Percentiles rank a stretch among this genome's conserved stretches.
phyloP scores from a whole-genome alignment of 768 basidiomycete genomes.

The Phallus indusiatus region DNA sequence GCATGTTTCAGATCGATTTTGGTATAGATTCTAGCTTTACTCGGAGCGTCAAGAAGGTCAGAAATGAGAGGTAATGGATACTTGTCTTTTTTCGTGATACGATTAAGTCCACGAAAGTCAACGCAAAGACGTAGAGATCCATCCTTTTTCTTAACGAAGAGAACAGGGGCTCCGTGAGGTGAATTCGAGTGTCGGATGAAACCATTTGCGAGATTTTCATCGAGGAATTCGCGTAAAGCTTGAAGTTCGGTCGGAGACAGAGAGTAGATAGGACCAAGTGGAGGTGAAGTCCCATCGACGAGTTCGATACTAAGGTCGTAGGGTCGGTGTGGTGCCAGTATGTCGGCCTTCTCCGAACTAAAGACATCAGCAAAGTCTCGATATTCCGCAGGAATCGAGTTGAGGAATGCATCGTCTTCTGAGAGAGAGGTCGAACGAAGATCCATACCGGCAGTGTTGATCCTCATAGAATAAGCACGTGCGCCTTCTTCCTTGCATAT shows the following conservation, averaged over 20 bases:
- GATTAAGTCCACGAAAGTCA: slow-evolving; percentile 26
- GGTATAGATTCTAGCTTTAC: slow-evolving; percentile 9
- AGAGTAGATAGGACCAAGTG: slow-evolving; percentile 25
- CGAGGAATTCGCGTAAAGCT: slow-evolving; percentile 26
- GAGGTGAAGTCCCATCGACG: slow-evolving; percentile 19
- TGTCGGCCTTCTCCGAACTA: slow-evolving; percentile 16
- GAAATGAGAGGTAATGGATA: slow-evolving; percentile 26
- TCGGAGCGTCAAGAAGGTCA: slow-evolving; percentile 13
- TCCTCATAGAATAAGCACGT: too few species aligned
- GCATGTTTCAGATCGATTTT: slow-evolving; percentile 30
- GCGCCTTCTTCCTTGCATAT: too few species aligned
- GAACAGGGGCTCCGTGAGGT: slow-evolving; percentile 17
- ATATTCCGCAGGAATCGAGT: slow-evolving; percentile 21
- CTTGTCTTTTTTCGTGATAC: slow-evolving; percentile 24
- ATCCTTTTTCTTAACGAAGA: slow-evolving; percentile 25
- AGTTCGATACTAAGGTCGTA: slow-evolving; percentile 31
- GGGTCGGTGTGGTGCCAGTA: slow-evolving; percentile 25
- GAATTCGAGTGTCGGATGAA: slow-evolving; percentile 25
- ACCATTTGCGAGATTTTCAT: slow-evolving; percentile 28
- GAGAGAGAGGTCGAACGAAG: neutral
- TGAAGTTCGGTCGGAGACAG: slow-evolving; percentile 24
- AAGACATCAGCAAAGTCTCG: slow-evolving; percentile 23
- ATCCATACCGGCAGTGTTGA: neutral
- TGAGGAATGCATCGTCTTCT: neutral
- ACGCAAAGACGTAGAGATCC: slow-evolving; percentile 22